Conservation (phyloP, 2,329 filamentous ascomycete genomes). For the Colletotrichum sidae region DNA sequence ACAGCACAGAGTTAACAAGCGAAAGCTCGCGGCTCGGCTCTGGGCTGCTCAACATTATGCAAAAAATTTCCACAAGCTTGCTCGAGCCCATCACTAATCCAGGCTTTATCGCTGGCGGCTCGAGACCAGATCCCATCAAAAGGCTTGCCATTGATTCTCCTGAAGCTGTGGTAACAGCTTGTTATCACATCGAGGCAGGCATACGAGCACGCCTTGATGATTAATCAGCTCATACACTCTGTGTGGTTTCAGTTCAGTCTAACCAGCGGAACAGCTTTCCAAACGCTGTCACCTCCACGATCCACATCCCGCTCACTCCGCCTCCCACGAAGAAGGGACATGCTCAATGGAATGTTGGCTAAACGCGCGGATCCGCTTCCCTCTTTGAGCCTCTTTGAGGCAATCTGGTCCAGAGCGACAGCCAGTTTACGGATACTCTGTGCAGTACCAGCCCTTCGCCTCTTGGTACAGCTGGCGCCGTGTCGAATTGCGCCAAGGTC, state of each 20-base stretch:
- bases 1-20: neutral
- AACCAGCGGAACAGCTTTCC: neutral
- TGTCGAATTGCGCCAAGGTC: slow-evolving; percentile 3
- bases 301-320: slow-evolving; percentile 13
- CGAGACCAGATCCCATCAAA: neutral
- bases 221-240: too few relatives aligned
- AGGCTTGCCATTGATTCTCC: slow-evolving; percentile 3
- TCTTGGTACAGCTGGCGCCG: slow-evolving; percentile 7
- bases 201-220: too few relatives aligned
- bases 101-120: slow-evolving; percentile 4
- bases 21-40: neutral
- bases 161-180: slow-evolving; percentile 35
- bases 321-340: neutral
- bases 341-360: neutral
- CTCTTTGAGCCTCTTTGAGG: too few relatives aligned
- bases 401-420: too few relatives aligned
- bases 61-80: neutral
- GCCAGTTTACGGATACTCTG: too few relatives aligned
- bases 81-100: slow-evolving; percentile 1
- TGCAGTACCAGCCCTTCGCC: neutral
- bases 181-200: slow-evolving; percentile 5
- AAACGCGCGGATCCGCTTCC: neutral
- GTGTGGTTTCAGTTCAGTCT: too few relatives aligned
- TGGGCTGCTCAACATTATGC: neutral
- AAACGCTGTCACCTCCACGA: slow-evolving; percentile 6